Evolutionary conservation across 805 yeast species (phyloP).

Genomic region (Candida nitratophila): DNA sequence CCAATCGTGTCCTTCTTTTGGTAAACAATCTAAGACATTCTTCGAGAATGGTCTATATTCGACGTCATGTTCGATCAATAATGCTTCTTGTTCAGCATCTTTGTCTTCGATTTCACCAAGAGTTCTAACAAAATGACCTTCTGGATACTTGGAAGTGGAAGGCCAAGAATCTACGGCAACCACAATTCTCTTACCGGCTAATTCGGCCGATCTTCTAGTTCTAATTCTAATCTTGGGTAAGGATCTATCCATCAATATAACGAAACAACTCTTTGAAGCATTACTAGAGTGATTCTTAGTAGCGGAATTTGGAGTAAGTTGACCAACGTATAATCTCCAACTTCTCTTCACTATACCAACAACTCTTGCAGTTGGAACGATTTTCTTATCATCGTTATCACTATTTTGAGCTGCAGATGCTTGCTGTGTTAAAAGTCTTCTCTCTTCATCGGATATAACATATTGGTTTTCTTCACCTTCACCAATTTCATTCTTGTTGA

Average conservation of each 20-base stretch:
- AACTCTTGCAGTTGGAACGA: constrained; percentile 90
- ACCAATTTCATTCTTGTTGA: constrained; percentile 54
- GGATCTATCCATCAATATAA: constrained; percentile 80
- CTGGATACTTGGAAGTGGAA: constrained; percentile 71
- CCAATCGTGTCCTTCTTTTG: constrained; percentile 92
- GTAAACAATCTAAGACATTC: constrained; percentile 86
- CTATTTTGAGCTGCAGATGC: constrained; percentile 56
- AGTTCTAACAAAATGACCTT: constrained; percentile 88
- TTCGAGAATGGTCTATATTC: constrained; percentile 95
- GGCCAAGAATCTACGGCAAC: constrained; percentile 95
- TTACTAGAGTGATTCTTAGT: constrained; percentile 46
- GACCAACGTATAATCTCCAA: constrained; percentile 97
- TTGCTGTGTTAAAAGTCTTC: constrained; percentile 67
- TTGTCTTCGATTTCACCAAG: constrained; percentile 88
- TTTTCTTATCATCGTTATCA: constrained; percentile 30
- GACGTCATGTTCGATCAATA: constrained; percentile 89
- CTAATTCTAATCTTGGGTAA: constrained; percentile 82
- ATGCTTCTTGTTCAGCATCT: constrained; percentile 94
- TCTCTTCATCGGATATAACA: constrained; percentile 59
- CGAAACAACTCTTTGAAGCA: constrained; percentile 73
- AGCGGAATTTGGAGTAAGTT: constrained; percentile 72
- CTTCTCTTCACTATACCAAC: constrained; percentile 85
- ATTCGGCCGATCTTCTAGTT: constrained; percentile 78
- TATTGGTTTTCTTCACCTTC: constrained; percentile 41
- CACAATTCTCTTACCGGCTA: constrained; percentile 85